phyloP scores from a whole-genome alignment of 108 stramenopile species.

The Cyclotella atomus region DNA sequence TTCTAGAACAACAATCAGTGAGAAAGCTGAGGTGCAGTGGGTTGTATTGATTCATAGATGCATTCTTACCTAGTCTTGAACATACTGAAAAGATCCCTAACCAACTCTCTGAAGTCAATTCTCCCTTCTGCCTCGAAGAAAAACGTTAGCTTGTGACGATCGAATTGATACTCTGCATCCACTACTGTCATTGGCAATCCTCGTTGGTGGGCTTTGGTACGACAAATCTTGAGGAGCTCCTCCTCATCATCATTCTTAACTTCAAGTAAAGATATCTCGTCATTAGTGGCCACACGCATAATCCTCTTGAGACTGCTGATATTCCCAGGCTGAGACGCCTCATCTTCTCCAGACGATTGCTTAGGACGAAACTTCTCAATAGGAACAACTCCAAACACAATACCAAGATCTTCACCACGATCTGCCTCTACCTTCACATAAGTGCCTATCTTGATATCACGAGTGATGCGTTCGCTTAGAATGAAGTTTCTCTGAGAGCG shows the following conservation, averaged over 20 bases:
- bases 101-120: conserved; percentile 97
- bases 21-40: no score
- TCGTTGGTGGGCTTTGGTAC: conserved; percentile 88
- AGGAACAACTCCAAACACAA: conserved; percentile 77
- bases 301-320: conserved; percentile 81
- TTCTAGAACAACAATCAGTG: no score
- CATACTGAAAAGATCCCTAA: conserved; percentile 96
- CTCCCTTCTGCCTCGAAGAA: conserved; percentile 96
- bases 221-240: conserved; percentile 90
- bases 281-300: conserved; percentile 84
- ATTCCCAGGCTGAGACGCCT: conserved; percentile 26
- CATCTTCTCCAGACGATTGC: conserved; percentile 33
- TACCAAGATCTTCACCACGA: conserved; percentile 96
- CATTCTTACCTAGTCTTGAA: conserved; percentile 98
- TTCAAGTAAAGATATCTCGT: conserved; percentile 83
- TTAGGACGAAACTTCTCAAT: conserved; percentile 64
- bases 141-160: conserved; percentile 96
- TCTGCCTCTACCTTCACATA: conserved; percentile 99
- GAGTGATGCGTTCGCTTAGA: conserved; percentile 63
- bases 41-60: no score
- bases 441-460: conserved; percentile 87
- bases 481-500: conserved; percentile 88
- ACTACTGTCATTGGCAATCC: conserved; percentile 93
- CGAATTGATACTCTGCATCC: conserved; percentile 98
- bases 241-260: conserved; percentile 92